phyloP scores from a whole-genome alignment of 2,329 filamentous ascomycete genomes.

The Talaromyces sp. region DNA sequence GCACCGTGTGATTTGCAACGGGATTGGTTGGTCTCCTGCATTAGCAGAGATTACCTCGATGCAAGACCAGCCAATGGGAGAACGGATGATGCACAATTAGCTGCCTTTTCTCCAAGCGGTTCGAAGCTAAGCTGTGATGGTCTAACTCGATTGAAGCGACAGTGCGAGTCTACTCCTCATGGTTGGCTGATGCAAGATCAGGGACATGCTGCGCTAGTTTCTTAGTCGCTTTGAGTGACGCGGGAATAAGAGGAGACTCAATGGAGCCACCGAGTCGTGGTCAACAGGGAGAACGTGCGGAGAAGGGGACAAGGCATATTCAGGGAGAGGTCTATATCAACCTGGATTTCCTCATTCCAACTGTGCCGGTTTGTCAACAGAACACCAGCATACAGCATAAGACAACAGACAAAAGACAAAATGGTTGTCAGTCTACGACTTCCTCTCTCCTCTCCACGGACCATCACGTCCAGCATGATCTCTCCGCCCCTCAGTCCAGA shows the following conservation, averaged over 20 bases:
- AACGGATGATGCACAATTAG: background rate
- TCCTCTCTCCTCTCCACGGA: constrained; percentile 29
- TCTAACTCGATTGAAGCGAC: background rate
- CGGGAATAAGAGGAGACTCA: constrained; percentile 1
- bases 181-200: background rate
- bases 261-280: background rate
- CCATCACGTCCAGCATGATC: constrained; percentile 40
- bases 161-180: background rate
- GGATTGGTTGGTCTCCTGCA: background rate
- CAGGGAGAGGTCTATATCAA: constrained; percentile 3
- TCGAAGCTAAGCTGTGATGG: background rate
- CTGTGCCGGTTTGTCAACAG: background rate
- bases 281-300: background rate
- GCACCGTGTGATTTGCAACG: background rate
- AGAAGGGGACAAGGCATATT: background rate
- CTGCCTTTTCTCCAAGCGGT: background rate
- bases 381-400: background rate
- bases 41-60: background rate
- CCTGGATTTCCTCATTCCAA: background rate
- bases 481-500: constrained; percentile 39
- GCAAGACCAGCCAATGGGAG: background rate
- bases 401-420: background rate
- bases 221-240: background rate
- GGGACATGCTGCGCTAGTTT: background rate
- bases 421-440: constrained; percentile 17